phyloP scores from a whole-genome alignment of 371 early-diverging fungal species.

The Amoeboaphelidium protococcarum region DNA sequence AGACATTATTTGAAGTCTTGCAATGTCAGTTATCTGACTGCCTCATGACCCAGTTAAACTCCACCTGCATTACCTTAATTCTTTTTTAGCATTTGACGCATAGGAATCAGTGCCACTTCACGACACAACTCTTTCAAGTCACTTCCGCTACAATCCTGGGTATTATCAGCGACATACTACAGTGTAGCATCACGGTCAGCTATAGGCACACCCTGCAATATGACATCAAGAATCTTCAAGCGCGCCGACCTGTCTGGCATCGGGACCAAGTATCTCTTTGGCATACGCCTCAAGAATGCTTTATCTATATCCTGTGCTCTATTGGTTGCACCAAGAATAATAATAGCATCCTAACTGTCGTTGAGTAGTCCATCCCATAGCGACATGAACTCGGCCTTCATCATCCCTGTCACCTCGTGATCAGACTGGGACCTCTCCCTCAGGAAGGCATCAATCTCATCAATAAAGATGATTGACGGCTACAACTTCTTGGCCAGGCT shows the following conservation, averaged over 20 bases:
- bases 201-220: constrained; percentile 8
- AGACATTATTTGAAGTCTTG: too few species aligned
- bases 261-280: constrained; percentile 64
- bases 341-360: constrained; percentile 37
- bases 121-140: constrained; percentile 91
- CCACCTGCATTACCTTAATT: too few species aligned
- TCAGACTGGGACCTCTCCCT: constrained; percentile 69
- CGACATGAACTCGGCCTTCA: constrained; percentile 96
- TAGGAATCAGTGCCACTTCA: constrained; percentile 78
- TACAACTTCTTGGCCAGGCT: constrained; percentile 72
- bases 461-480: constrained; percentile 87
- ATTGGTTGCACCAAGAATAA: constrained; percentile 80
- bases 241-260: constrained; percentile 74
- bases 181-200: not conserved
- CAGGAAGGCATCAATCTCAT: constrained; percentile 75
- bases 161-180: not conserved
- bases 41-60: too few species aligned
- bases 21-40: too few species aligned
- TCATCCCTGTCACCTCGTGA: constrained; percentile 83
- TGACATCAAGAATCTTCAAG: constrained; percentile 52
- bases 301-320: constrained; percentile 84
- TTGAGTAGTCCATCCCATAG: constrained; percentile 89
- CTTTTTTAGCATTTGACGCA: constrained; percentile 20
- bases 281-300: constrained; percentile 88
- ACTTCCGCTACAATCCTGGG: not conserved